Evolutionary conservation across 345 rosid species (phyloP), one percentile per base, ranked within the genome.

Genomic region (Populus alba): DNA sequence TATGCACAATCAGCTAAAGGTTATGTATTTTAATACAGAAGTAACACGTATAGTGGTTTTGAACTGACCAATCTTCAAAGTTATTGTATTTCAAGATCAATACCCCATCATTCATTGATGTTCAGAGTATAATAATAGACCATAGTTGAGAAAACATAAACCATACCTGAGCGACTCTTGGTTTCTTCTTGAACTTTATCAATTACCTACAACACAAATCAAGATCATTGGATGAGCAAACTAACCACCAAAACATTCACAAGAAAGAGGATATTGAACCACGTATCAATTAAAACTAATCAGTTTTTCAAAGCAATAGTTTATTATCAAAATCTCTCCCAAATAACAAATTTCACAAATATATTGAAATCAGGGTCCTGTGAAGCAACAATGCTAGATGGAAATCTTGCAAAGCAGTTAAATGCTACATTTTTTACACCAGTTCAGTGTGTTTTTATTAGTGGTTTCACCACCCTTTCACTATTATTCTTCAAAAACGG

Each of bases 121-220:
- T 29, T 16, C 39, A 31, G 11, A 25, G 33, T 11, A 78, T 38
- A 22, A 18, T 47, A 25, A 12, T 7, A 18, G 18, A 68, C 13
- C 31, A 68, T 29, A 53, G 23, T 59, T 59, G 67, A 27, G 3
- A 25, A 27, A 72, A 68, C 51, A 16, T 45, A 59, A 69, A 66
- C 9, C 66, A 74, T 80, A 90, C 97, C 97, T 80, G 91, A 8
- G 68, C 97, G 94, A 61, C 82, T 89, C 85, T 88, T 92, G 77
- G 90, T 81, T 81, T 92, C 97, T 87, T 92, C 97, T 78, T 92
- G 97, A 77, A 92, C 97, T 81, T 92, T 92, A 76, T 92, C 94
- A 66, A 92, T 92, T 71, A 92, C 97, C 97, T 90, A 86, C 71
- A 84, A 77, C 49, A 66, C n/a, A 70, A 81, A 82, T 70, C 66